A percentile compares a stretch with the other conserved stretches of the same genome.
Evolutionary conservation across 1,284 basidiomycete genomes (phyloP).

Genomic region (Cutaneotrichosporon dermatis): DNA sequence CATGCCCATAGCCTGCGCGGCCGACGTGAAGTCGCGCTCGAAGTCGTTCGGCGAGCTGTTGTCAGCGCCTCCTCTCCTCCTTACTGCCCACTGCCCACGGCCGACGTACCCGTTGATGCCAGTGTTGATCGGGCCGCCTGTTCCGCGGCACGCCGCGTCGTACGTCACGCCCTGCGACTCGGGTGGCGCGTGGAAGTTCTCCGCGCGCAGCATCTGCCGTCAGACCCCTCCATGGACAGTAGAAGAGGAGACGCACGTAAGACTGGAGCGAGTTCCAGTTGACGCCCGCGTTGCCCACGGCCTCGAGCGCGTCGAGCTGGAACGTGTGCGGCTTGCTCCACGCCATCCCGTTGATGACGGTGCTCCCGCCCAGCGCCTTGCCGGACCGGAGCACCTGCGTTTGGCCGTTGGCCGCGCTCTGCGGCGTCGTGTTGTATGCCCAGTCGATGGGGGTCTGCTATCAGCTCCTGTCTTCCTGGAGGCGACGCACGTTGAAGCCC

Average conservation of each 20-base stretch:
- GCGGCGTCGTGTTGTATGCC: constrained; percentile 36
- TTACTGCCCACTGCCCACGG: too few species aligned
- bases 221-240: too few species aligned
- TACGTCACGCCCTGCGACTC: constrained; percentile 30
- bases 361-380: constrained; percentile 40
- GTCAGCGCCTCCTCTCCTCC: too few species aligned
- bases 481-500: constrained; percentile 24
- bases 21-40: constrained; percentile 30
- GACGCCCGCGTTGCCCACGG: constrained; percentile 37
- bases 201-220: constrained; percentile 33
- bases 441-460: constrained; percentile 35
- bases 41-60: constrained; percentile 16
- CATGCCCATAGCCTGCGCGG: constrained; percentile 23
- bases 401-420: constrained; percentile 28
- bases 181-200: constrained; percentile 28
- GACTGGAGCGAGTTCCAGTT: constrained; percentile 35
- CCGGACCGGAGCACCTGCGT: constrained; percentile 25
- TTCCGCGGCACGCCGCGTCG: constrained; percentile 22
- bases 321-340: constrained; percentile 41
- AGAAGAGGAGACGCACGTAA: constrained; percentile 20
- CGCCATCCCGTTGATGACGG: constrained; percentile 47
- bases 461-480: background rate
- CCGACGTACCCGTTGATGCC: constrained; percentile 19
- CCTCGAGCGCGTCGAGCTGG: constrained; percentile 37
- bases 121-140: constrained; percentile 27